Conservation (phyloP, 192 early-diverging fungal species). For the Mortierella hygrophila region DNA sequence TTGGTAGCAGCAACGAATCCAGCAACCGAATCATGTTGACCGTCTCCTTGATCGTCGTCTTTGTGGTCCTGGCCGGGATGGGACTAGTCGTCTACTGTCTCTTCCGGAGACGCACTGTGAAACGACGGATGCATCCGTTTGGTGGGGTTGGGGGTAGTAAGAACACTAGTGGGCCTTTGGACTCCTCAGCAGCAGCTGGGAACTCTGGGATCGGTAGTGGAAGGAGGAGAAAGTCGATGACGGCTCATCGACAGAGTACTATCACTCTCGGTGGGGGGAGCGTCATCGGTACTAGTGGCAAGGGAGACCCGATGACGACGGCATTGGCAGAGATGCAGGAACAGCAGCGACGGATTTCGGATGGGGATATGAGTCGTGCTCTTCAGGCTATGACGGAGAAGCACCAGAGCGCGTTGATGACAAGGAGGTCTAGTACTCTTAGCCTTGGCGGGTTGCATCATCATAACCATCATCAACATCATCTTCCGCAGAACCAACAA, state of each 20-base stretch:
- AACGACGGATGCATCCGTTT: slow-evolving; percentile 18
- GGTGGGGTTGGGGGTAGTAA: neutral
- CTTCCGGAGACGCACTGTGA: slow-evolving; percentile 23
- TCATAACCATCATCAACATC: neutral
- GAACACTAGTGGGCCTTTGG: neutral
- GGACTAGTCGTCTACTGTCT: slow-evolving; percentile 36
- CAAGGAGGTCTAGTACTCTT: slow-evolving; percentile 29
- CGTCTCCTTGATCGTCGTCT: slow-evolving; percentile 30
- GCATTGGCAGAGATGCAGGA: slow-evolving; percentile 5
- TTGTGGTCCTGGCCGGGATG: slow-evolving; percentile 30
- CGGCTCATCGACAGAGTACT: neutral
- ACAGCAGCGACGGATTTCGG: neutral
- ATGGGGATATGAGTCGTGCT: slow-evolving; percentile 16
- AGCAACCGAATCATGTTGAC: slow-evolving; percentile 22
- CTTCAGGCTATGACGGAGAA: slow-evolving; percentile 46
- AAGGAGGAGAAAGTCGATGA: neutral
- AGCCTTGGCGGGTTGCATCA: slow-evolving; percentile 15
- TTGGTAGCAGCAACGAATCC: neutral
- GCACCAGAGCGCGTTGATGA: slow-evolving; percentile 16
- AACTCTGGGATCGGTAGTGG: neutral
- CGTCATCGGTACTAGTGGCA: too few relatives aligned
- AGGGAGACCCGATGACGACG: neutral
- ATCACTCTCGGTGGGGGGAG: neutral
- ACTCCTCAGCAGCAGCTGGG: neutral
- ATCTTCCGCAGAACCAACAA: neutral